phyloP scores from a whole-genome alignment of 2,329 filamentous ascomycete species.

The Claviceps fusiformis region DNA sequence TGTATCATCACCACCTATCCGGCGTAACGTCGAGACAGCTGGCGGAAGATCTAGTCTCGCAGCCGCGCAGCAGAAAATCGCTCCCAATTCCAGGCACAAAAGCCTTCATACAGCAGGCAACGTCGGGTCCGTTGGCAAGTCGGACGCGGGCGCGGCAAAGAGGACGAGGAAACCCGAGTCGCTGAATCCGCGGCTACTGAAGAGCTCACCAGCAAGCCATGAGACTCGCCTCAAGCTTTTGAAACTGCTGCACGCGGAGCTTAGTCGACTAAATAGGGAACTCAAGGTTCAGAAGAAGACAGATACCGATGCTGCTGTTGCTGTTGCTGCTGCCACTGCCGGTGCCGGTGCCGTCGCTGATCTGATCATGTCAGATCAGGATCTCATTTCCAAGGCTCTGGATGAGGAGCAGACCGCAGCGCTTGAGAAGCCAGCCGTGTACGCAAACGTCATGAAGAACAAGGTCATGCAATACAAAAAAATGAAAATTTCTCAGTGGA shows the following conservation, averaged over 20 bases:
- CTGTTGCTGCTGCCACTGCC: slow-evolving; percentile 17
- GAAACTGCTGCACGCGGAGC: slow-evolving; percentile 50
- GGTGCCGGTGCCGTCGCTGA: slow-evolving; percentile 13
- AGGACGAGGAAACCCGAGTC: slow-evolving; percentile 27
- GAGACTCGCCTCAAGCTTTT: slow-evolving; percentile 43
- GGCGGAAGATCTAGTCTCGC: background rate
- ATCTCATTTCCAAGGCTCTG: slow-evolving; percentile 53
- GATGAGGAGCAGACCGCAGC: slow-evolving; percentile 71
- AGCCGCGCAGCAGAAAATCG: background rate
- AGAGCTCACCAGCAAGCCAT: slow-evolving; percentile 41
- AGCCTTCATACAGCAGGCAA: background rate
- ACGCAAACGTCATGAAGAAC: slow-evolving; percentile 73
- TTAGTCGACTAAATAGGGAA: slow-evolving; percentile 52
- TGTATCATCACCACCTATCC: slow-evolving; percentile 21
- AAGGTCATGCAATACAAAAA: slow-evolving; percentile 63
- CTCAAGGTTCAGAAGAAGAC: slow-evolving; percentile 37
- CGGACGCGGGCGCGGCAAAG: background rate
- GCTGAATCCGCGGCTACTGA: slow-evolving; percentile 55
- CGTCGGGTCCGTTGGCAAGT: background rate
- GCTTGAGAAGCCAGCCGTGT: slow-evolving; percentile 53
- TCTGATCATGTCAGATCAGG: slow-evolving; percentile 47
- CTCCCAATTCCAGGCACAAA: background rate
- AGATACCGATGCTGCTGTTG: slow-evolving; percentile 14
- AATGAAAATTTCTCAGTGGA: slow-evolving; percentile 62
- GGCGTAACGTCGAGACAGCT: slow-evolving; percentile 7